Base-by-base conservation (phyloP, 2,329 filamentous ascomycete genomes). In the Chalaropsis ovoidea region DNA sequence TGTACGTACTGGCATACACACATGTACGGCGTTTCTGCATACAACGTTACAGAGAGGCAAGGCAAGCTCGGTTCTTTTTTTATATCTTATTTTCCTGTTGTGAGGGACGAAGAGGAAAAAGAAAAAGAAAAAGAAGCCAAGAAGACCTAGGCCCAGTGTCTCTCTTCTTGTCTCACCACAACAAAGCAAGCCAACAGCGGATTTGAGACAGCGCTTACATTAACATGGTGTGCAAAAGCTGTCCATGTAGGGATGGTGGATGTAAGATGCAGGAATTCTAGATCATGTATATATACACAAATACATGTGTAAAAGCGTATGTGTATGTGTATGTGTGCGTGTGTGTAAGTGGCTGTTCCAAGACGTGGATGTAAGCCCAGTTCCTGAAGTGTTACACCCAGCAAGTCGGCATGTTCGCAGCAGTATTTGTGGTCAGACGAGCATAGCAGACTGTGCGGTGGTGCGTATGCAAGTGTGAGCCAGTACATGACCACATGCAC, bases 241-340 rank as follows among this genome's bases (percentile, higher is more conserved):
- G 52, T 56, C 17, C 52, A 56, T 56, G 52, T 56, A 27, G 11
- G 15, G 24, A 56, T 27, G 5, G 13, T 56, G 13, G 24, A 56
- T 56, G 52, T 56, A 56, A 56, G n/a, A 56, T 6, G 52, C 47
- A 52, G n/a, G 42, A 45, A 45, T 13, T 11, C 42, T 45, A 45
- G 42, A 49, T 49, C 45, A 22, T 49, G 45, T 49, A 22, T 22
- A 49, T 3, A 49, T n/a, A 7, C n/a, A n/a, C n/a, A n/a, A 49
- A 19, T n/a, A n/a, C 8, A 19, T 19, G 45, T 49, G 45, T 47
- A 47, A 19, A 47, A 47, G 43, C 15, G n/a, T 3, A 35, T 35
- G 31, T 35, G 31, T 35, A n/a, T n/a, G n/a, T n/a, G n/a, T n/a
- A n/a, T n/a, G n/a, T n/a, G n/a, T n/a, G n/a, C n/a, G n/a, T n/a